phyloP scores from a whole-genome alignment of 2,329 filamentous ascomycete genomes.

The Fusarium mexicanum region DNA sequence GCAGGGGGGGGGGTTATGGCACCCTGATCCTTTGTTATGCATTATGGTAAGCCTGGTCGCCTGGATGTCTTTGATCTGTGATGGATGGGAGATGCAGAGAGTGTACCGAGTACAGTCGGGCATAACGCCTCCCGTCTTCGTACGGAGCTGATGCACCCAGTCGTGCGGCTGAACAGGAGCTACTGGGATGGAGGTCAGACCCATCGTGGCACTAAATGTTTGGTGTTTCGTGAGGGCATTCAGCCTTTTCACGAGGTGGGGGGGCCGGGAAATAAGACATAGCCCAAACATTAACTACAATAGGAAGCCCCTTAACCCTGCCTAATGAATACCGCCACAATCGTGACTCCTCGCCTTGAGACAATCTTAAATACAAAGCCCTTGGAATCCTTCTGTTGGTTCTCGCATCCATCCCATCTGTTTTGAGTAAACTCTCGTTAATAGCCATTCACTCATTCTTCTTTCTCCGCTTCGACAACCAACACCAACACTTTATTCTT shows the following conservation, averaged over 20 bases:
- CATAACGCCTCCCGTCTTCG: neutral
- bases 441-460: neutral
- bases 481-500: neutral
- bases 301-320: neutral
- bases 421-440: neutral
- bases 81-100: no score
- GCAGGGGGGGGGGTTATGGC: neutral
- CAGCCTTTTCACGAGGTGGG: neutral
- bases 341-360: neutral
- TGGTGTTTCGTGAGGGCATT: neutral
- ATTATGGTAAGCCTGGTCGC: no score
- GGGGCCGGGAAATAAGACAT: neutral
- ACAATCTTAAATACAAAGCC: neutral
- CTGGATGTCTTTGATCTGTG: neutral
- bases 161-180: neutral
- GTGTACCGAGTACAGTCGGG: no score
- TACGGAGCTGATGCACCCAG: neutral
- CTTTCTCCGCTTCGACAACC: neutral
- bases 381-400: neutral
- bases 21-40: neutral
- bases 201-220: neutral
- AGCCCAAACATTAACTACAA: neutral
- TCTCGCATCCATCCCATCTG: neutral
- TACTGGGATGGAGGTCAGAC: neutral
- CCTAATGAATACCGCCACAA: neutral